A percentile compares a stretch with the other conserved stretches of the same genome.
Conservation (phyloP, 2,329 filamentous ascomycete genomes). For the Esteya vermicola region DNA sequence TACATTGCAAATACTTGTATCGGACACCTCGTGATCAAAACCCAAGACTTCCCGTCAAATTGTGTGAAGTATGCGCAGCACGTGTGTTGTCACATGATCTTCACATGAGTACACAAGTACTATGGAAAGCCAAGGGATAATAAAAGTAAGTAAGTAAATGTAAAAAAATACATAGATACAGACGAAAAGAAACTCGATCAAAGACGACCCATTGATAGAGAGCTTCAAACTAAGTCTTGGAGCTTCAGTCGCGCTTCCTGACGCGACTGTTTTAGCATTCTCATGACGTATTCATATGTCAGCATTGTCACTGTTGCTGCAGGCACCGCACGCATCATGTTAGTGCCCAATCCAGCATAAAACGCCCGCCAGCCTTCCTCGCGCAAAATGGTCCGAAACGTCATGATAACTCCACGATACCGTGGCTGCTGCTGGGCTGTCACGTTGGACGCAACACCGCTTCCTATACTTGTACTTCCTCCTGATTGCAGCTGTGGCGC, state of each 20-base stretch:
- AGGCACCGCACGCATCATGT: slow-evolving; percentile 90
- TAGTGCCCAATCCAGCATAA: slow-evolving; percentile 93
- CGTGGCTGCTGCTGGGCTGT: no score
- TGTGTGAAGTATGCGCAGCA: no score
- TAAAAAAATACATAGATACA: background rate
- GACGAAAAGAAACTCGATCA: no score
- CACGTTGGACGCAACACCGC: no score
- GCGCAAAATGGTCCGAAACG: slow-evolving; percentile 67
- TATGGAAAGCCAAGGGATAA: background rate
- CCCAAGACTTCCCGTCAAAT: no score
- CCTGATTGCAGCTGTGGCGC: background rate
- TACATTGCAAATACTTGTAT: no score
- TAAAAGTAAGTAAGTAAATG: background rate
- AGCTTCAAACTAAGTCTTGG: slow-evolving; percentile 1
- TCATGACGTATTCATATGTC: slow-evolving; percentile 74
- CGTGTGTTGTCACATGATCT: background rate
- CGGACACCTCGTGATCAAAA: no score
- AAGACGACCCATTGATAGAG: no score
- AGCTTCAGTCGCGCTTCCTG: slow-evolving; percentile 22
- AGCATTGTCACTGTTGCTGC: slow-evolving; percentile 96
- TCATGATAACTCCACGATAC: slow-evolving; percentile 70
- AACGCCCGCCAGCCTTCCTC: slow-evolving; percentile 97
- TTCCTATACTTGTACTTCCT: no score
- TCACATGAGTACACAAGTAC: no score
- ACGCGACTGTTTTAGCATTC: slow-evolving; percentile 30